These are phyloP conservation scores for Lactarius trivialis DNA, from an alignment of 768 basidiomycete species.

Conservation along the genomic window DNA sequence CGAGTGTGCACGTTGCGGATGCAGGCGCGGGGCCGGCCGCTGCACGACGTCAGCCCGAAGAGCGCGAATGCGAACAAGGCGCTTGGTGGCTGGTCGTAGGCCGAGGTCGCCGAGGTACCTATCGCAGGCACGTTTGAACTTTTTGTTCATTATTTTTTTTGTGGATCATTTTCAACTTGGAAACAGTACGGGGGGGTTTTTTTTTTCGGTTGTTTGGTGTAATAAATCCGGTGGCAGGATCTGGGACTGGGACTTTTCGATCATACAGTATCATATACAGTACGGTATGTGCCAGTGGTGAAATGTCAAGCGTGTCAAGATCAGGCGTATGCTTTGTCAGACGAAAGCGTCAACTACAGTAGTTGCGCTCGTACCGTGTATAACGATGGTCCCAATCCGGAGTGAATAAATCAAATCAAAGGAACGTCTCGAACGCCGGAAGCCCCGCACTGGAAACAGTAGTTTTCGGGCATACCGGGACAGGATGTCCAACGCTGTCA, in stretches of 20 bases:
- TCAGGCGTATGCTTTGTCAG: not conserved
- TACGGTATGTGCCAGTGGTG: too few relatives aligned
- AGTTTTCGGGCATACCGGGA: too few relatives aligned
- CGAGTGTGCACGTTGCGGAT: slow-evolving; percentile 14
- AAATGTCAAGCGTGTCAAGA: too few relatives aligned
- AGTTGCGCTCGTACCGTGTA: not conserved
- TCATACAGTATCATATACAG: too few relatives aligned
- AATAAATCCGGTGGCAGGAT: too few relatives aligned
- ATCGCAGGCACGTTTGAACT: not conserved
- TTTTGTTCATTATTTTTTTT: too few relatives aligned
- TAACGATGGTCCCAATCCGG: not conserved
- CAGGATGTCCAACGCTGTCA: too few relatives aligned
- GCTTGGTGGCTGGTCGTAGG: not conserved
- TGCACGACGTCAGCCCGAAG: slow-evolving; percentile 3
- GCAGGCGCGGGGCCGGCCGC: slow-evolving; percentile 12
- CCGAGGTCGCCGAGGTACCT: not conserved
- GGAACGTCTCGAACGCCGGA: too few relatives aligned
- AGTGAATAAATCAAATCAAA: not conserved
- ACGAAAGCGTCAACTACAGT: not conserved
- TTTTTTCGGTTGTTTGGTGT: not conserved
- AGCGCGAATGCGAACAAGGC: not conserved
- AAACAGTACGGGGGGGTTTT: too few relatives aligned
- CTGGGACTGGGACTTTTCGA: too few relatives aligned
- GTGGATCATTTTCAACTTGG: not conserved
- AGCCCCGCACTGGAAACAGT: too few relatives aligned